Base-by-base conservation (phyloP, 2,329 filamentous ascomycete genomes). In the Claviceps pazoutovae region DNA sequence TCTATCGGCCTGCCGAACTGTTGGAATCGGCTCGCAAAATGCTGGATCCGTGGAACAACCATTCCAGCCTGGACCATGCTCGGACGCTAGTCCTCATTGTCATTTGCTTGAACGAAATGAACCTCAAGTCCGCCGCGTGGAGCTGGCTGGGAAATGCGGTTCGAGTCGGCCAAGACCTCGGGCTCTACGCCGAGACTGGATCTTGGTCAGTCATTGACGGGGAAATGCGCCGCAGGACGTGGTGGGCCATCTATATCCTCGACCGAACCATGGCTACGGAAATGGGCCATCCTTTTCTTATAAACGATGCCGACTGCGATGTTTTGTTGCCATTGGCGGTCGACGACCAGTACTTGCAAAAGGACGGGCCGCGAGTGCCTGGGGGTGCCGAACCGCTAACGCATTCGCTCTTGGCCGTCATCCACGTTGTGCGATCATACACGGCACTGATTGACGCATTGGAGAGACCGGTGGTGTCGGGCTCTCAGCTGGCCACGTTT, bases 221-320 rank as follows among this genome's bases (percentile, higher is more conserved):
- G 11, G 91, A 97, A 66, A 89, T 91, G 80, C 81, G 90, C 51
- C 81, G 86, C 55, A 78, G 90, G 51, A 80, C 93, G 2, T 98
- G 91, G 91, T 98, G 93, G 89, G 82, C 87, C 14, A 80, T 95
- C 52, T 97, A 97, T 67, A 80, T 88, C 45, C 82, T 90, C 70
- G 93, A 98, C 68, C 81, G 89, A 56, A 77, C 86, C 26, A 71
- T 94, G 48, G 83, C 88, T 0, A 72, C 95, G 13, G 90, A 95
- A 63, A 74, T 89, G 37, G 86, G 88, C 8, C 82, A 85, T 49
- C 88, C 91, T 0, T 79, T 86, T 52, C 69, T 90, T 57, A 95
- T 97, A 61, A 78, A 90, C 61, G 91, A 97, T 60, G 77, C 80
- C 36, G 91, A 97, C 65, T 95, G 88, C 70, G 88, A 96, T 58